Evolutionary conservation across 1,284 basidiomycete species (phyloP).

Genomic region (Fomitiporia mediterranea): DNA sequence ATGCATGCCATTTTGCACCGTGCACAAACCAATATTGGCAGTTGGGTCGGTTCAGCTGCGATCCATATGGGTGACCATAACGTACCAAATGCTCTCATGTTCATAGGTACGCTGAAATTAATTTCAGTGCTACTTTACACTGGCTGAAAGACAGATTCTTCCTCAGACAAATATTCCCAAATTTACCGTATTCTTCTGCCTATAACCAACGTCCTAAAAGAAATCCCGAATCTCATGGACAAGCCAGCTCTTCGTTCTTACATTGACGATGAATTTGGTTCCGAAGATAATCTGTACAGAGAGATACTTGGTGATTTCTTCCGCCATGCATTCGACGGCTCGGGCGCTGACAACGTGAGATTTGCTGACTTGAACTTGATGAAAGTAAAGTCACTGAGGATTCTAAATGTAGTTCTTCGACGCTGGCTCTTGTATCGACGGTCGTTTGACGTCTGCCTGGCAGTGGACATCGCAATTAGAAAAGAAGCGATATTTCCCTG

Average conservation of each 20-base stretch:
- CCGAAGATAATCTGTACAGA: conserved; percentile 54
- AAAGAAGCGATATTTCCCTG: conserved; percentile 76
- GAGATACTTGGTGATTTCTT: conserved; percentile 80
- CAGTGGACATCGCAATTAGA: conserved; percentile 80
- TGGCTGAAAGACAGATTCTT: neutral
- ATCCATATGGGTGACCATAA: conserved; percentile 75
- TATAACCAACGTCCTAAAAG: conserved; percentile 70
- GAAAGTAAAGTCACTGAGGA: conserved; percentile 44
- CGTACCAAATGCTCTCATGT: conserved; percentile 80
- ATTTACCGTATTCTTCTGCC: conserved; percentile 82
- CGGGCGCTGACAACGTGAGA: conserved; percentile 45
- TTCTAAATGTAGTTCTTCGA: conserved; percentile 44
- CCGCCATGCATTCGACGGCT: conserved; percentile 78
- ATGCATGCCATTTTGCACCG: conserved; percentile 80
- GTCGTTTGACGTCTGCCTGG: conserved; percentile 76
- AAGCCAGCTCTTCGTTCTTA: conserved; percentile 70
- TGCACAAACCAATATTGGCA: conserved; percentile 71
- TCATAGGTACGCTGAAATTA: conserved; percentile 47
- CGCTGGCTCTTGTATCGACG: conserved; percentile 49
- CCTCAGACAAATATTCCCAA: conserved; percentile 75
- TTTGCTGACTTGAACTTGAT: neutral
- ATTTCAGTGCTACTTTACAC: neutral
- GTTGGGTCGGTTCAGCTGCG: conserved; percentile 64
- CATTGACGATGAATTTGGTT: conserved; percentile 75
- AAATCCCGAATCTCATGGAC: conserved; percentile 58